Conservation (phyloP, 176 grass and related monocot genomes). For the Raddia guianensis region DNA sequence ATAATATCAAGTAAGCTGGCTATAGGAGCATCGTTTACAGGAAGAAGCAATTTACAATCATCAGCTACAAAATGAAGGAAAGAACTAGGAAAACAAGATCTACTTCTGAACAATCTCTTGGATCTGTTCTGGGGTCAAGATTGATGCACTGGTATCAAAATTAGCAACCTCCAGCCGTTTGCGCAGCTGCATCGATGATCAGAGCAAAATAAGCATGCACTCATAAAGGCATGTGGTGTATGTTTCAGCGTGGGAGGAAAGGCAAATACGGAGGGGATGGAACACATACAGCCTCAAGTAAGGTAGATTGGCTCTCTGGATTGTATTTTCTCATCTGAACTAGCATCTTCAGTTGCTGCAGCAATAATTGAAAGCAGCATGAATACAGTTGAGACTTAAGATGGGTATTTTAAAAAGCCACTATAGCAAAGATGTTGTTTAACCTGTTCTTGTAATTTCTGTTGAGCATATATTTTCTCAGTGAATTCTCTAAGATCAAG, state of each 20-base stretch:
- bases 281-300: slow-evolving; percentile 55
- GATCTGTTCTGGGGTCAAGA: slow-evolving; percentile 60
- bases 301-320: slow-evolving; percentile 58
- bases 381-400: neutral
- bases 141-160: slow-evolving; percentile 54
- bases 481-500: slow-evolving; percentile 58
- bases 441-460: slow-evolving; percentile 67
- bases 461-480: slow-evolving; percentile 62
- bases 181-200: slow-evolving; percentile 50
- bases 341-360: slow-evolving; percentile 78
- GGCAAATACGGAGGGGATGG: slow-evolving; percentile 1
- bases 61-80: neutral
- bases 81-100: neutral
- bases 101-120: slow-evolving; percentile 45
- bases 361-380: slow-evolving; percentile 18
- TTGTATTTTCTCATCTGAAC: slow-evolving; percentile 62
- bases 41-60: neutral
- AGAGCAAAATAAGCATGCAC: slow-evolving; percentile 7
- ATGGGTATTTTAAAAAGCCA: neutral
- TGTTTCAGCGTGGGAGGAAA: neutral
- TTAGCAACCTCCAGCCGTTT: slow-evolving; percentile 58
- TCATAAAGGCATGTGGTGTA: neutral
- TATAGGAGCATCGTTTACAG: neutral
- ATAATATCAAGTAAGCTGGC: neutral
- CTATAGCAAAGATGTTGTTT: neutral